Evolutionary conservation across 345 rosid species (phyloP).

Genomic region (Microcos paniculata): DNA sequence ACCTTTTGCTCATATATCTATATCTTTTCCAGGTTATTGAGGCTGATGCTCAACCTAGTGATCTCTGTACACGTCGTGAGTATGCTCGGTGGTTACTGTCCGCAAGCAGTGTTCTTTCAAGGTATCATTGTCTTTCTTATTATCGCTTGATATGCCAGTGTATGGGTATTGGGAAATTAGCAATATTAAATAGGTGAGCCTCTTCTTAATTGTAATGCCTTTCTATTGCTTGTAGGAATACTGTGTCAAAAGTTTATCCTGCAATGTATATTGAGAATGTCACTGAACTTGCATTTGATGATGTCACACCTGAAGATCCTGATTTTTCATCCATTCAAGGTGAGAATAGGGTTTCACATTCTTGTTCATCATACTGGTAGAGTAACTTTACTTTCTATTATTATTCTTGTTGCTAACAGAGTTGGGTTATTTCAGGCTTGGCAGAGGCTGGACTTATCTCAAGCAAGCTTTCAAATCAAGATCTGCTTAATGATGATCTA

Average conservation of each 20-base stretch:
- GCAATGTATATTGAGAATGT: constrained; percentile 86
- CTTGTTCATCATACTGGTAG: neutral
- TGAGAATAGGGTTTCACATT: constrained; percentile 21
- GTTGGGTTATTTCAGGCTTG: constrained; percentile 66
- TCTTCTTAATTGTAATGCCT: constrained; percentile 4
- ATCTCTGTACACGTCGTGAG: constrained; percentile 86
- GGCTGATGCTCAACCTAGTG: constrained; percentile 66
- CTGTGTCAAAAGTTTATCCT: constrained; percentile 83
- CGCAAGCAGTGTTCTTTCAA: constrained; percentile 77
- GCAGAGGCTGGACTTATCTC: constrained; percentile 97
- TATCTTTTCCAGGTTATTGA: constrained; percentile 68
- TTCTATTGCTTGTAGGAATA: constrained; percentile 50
- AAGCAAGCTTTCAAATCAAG: constrained; percentile 78
- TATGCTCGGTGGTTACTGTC: constrained; percentile 94
- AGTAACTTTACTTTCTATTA: neutral
- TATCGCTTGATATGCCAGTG: constrained; percentile 10
- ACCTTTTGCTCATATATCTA: constrained; percentile 10
- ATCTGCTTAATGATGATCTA: constrained; percentile 48
- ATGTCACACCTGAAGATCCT: constrained; percentile 77
- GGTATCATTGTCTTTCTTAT: constrained; percentile 44
- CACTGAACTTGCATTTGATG: constrained; percentile 92
- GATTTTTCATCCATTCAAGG: constrained; percentile 98
- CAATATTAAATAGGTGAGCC: constrained; percentile 6
- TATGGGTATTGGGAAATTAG: constrained; percentile 22
- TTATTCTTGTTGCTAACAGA: constrained; percentile 12